phyloP scores from a whole-genome alignment of 2,329 filamentous ascomycete genomes.

The Bisporella sp. region DNA sequence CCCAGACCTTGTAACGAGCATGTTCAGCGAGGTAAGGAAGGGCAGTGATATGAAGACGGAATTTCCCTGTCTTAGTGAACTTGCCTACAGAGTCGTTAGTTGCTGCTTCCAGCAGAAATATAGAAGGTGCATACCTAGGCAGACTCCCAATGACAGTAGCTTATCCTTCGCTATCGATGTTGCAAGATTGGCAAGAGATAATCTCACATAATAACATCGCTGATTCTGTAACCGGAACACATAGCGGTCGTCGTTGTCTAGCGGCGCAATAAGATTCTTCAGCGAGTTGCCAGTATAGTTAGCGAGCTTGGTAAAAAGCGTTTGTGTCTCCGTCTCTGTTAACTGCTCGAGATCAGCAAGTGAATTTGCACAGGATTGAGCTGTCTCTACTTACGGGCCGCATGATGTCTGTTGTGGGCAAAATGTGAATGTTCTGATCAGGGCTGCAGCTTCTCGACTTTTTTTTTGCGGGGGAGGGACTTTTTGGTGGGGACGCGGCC shows the following conservation, averaged over 20 bases:
- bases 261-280: constrained; percentile 73
- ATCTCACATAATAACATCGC: constrained; percentile 86
- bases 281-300: constrained; percentile 86
- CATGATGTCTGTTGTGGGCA: constrained; percentile 41
- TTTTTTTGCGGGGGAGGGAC: constrained; percentile 20
- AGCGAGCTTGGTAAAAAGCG: constrained; percentile 86
- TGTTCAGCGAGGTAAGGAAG: constrained; percentile 84
- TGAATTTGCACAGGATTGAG: background rate
- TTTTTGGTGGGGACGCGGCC: constrained; percentile 20
- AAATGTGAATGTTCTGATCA: background rate
- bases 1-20: constrained; percentile 94
- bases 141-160: constrained; percentile 82
- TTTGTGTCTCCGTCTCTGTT: constrained; percentile 72
- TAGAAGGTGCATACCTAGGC: constrained; percentile 47
- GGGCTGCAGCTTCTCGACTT: background rate
- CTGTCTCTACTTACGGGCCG: constrained; percentile 43
- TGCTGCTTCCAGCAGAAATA: background rate
- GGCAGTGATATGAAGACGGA: constrained; percentile 83
- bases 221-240: constrained; percentile 79
- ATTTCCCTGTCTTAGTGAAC: constrained; percentile 95
- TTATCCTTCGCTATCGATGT: constrained; percentile 76
- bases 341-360: constrained; percentile 32
- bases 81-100: constrained; percentile 54
- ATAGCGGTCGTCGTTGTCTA: constrained; percentile 68
- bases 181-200: constrained; percentile 85